phyloP scores from a whole-genome alignment of 2,329 filamentous ascomycete species.

The Diaporthe caulivora region DNA sequence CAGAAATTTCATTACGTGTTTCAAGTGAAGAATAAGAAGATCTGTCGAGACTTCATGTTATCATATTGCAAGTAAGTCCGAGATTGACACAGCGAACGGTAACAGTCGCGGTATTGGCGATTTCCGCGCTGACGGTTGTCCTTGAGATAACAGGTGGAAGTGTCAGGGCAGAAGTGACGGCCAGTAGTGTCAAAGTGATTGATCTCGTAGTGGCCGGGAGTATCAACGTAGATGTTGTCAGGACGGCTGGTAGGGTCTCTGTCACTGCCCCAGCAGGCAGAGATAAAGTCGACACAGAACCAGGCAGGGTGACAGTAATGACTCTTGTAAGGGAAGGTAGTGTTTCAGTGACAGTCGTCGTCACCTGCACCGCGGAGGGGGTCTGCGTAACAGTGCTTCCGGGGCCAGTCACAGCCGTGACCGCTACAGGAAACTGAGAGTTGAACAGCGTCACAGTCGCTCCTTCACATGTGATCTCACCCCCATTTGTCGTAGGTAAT shows the following conservation, averaged over 20 bases:
- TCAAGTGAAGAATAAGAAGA: neutral
- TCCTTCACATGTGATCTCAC: neutral
- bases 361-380: neutral
- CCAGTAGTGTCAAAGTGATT: neutral
- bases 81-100: neutral
- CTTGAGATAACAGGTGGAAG: neutral
- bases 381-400: conserved; percentile 6
- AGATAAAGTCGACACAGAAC: neutral
- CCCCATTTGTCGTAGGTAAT: neutral
- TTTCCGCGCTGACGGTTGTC: neutral
- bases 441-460: neutral
- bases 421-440: neutral
- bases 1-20: too few relatives aligned
- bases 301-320: neutral
- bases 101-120: neutral
- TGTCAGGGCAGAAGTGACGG: neutral
- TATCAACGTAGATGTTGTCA: neutral
- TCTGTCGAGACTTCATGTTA: neutral
- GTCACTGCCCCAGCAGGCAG: neutral
- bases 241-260: neutral
- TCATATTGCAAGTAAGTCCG: neutral
- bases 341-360: neutral
- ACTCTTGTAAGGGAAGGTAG: neutral
- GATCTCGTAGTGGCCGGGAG: neutral
- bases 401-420: neutral